Conservation (phyloP, 768 basidiomycete species). For the Mycena venus region DNA sequence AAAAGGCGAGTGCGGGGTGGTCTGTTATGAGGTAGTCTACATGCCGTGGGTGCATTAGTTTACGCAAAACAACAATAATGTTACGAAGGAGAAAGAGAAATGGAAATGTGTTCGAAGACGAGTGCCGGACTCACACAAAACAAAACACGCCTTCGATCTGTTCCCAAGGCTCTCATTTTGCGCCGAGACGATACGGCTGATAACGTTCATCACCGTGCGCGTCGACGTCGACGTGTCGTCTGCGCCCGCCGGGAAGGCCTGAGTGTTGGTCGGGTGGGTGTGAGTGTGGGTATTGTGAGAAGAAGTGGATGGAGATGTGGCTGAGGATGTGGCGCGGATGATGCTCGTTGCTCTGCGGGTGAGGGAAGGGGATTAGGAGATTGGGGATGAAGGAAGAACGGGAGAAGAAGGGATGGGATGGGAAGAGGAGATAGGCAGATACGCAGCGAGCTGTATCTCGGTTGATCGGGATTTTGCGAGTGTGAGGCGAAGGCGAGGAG, state of each 20-base stretch:
- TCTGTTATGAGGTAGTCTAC: slow-evolving; percentile 81
- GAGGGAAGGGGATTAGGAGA: too few species aligned
- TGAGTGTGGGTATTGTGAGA: too few species aligned
- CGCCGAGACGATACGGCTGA: slow-evolving; percentile 70
- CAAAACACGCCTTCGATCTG: slow-evolving; percentile 80
- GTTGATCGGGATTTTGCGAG: slow-evolving; percentile 70
- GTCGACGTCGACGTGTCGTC: slow-evolving; percentile 65
- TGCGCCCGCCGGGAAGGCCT: slow-evolving; percentile 39
- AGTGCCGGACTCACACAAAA: too few species aligned
- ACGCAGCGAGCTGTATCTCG: slow-evolving; percentile 79
- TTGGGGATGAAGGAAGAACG: too few species aligned
- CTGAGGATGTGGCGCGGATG: slow-evolving; percentile 62
- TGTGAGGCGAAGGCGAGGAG: slow-evolving; percentile 60
- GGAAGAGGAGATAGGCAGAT: slow-evolving; percentile 51
- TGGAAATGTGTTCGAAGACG: too few species aligned
- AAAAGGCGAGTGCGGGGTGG: slow-evolving; percentile 73
- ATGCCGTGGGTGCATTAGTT: too few species aligned
- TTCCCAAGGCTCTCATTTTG: slow-evolving; percentile 55
- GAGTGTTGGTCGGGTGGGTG: slow-evolving; percentile 32
- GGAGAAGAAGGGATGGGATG: too few species aligned
- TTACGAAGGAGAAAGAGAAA: too few species aligned
- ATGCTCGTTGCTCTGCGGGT: slow-evolving; percentile 70
- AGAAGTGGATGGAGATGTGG: too few species aligned
- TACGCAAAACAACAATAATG: too few species aligned
- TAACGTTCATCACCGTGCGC: slow-evolving; percentile 76